Base-by-base conservation (phyloP, 2,329 filamentous ascomycete species). In the Sphaerulina musiva region DNA sequence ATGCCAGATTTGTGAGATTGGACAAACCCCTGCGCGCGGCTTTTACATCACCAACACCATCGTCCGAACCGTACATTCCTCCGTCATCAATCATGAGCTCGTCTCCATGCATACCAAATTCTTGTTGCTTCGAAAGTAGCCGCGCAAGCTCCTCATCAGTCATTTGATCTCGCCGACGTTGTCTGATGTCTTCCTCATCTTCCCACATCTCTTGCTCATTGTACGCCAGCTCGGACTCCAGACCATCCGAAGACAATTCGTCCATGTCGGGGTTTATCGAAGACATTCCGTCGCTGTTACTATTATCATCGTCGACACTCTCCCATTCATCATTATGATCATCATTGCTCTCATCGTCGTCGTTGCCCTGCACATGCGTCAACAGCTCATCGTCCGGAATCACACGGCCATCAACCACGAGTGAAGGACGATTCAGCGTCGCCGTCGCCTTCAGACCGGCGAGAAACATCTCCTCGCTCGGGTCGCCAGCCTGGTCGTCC, bases 131-230 rank as follows among this genome's bases (percentile, higher is more conserved):
- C 48, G 79, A 73, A 31, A 86, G 68, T 23, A 85, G 70, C 39
- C 77, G 74, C 39, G 84, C 84, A 39, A 87, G 72, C 17, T 79
- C 75, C 66, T 84, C 83, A 58, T 89, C 82, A 7, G 80, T 77
- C 62, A 77, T 71, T 4, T 66, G 62, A 11, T 70, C 70, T 17
- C 66, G 67, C 45, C 67, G 64, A 57, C 73, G 62, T 59, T 72
- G 55, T 55, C 70, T 65, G 26, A 77, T 64, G 57, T 73, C 73
- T 29, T 72, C 70, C 45, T 73, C 70, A 44, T 72, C 70, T n/a
- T 72, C 68, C 60, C 65, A 67, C 50, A 64, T 61, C 47, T 72
- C 64, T 51, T 57, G 59, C 59, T 69, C 66, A 29, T 61, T 62
- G 48, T 68, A 66, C 14, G 66, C 66, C 2, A 69, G 58, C 45